A percentile compares a stretch with the other conserved stretches of the same genome.
These are phyloP conservation scores for Linanthus parryae DNA, from an alignment of 148 eudicot species.

Conservation along the genomic window DNA sequence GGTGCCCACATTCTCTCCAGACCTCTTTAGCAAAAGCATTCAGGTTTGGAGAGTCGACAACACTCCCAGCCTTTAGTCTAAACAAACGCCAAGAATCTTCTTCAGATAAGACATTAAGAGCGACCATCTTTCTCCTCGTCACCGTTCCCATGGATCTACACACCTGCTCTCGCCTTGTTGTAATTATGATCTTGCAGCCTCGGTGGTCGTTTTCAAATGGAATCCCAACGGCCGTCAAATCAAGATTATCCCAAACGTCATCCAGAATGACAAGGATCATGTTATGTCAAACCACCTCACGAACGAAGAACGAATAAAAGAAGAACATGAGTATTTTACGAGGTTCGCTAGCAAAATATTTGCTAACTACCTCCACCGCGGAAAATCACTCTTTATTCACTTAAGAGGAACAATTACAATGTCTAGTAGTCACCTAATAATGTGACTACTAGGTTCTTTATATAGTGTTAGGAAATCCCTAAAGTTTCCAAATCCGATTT, in stretches of 20 bases:
- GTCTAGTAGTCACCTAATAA: too few species aligned
- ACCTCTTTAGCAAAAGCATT: not conserved
- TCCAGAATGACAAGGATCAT: constrained; percentile 1
- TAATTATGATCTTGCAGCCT: not conserved
- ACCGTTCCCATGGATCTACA: not conserved
- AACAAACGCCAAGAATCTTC: constrained; percentile 1
- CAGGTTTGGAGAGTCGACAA: not conserved
- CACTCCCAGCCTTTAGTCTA: not conserved
- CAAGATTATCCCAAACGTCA: not conserved
- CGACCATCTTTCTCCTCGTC: not conserved
- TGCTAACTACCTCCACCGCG: too few species aligned
- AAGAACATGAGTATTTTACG: too few species aligned
- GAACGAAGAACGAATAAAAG: too few species aligned
- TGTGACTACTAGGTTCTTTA: too few species aligned
- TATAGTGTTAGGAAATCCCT: too few species aligned
- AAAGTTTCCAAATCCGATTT: too few species aligned
- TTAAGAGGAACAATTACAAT: too few species aligned
- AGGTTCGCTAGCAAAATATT: too few species aligned
- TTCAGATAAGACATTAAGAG: not conserved
- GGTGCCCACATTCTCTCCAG: not conserved
- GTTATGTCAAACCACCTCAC: too few species aligned
- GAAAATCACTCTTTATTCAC: too few species aligned
- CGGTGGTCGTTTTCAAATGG: not conserved
- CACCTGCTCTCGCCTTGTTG: not conserved
- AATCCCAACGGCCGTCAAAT: not conserved